phyloP scores from a whole-genome alignment of 2,329 filamentous ascomycete species.

The Trichoderma breve region DNA sequence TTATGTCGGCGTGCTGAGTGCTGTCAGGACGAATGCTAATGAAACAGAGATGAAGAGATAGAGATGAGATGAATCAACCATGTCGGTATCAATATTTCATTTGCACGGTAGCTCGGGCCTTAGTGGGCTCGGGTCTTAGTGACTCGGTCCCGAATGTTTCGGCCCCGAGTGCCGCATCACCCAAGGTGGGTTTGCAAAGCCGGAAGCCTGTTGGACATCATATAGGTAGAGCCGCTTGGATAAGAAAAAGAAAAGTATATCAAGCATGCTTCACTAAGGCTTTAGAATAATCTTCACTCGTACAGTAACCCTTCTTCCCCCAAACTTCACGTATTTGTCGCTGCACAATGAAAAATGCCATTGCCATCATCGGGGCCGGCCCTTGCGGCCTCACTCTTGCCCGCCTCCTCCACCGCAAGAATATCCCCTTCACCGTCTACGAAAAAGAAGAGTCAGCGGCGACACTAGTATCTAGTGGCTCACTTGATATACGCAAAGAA shows the following conservation, averaged over 20 bases:
- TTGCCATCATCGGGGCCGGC: constrained; percentile 6
- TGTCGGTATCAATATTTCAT: not conserved
- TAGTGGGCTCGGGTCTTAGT: not conserved
- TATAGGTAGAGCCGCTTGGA: not conserved
- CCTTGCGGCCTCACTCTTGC: constrained; percentile 6
- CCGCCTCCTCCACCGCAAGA: not conserved
- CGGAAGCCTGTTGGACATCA: not conserved
- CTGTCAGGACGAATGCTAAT: not conserved
- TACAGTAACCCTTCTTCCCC: not conserved
- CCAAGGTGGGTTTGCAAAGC: not conserved
- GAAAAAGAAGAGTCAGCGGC: not conserved
- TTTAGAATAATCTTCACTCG: not conserved
- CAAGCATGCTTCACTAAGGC: not conserved
- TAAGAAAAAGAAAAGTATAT: not conserved
- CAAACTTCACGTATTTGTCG: not conserved
- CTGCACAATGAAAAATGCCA: constrained; percentile 1
- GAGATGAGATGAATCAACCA: not conserved
- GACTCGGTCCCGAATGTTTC: not conserved
- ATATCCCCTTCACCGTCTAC: not conserved
- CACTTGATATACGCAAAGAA: constrained; percentile 10
- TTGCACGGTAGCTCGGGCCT: not conserved
- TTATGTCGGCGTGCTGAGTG: not conserved
- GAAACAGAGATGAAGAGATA: not conserved
- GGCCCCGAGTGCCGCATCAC: not conserved
- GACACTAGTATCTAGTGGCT: not conserved